These are phyloP conservation scores for Capronia coronata DNA, from an alignment of 2,329 filamentous ascomycete species.

Conservation along the genomic window DNA sequence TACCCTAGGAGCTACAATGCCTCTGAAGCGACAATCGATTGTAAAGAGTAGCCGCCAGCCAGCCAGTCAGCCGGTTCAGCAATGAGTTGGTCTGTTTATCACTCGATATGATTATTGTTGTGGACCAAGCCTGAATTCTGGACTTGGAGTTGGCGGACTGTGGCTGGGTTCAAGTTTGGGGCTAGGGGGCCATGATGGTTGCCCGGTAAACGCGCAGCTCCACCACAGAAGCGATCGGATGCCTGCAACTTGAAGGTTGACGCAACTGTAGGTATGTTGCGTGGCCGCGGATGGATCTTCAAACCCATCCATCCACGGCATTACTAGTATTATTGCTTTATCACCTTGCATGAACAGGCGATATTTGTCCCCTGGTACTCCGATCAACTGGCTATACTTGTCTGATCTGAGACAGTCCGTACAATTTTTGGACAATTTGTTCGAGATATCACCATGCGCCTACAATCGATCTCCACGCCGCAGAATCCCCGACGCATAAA, in stretches of 20 bases:
- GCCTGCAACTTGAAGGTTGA: conserved; percentile 5
- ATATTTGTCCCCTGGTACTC: neutral
- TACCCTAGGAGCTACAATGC: too few relatives aligned
- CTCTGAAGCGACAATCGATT: neutral
- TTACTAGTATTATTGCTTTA: neutral
- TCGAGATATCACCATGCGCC: neutral
- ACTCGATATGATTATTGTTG: neutral
- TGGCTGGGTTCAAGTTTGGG: neutral
- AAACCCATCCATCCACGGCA: conserved; percentile 2
- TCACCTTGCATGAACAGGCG: conserved; percentile 11
- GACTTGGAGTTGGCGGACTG: neutral
- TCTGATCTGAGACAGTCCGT: neutral
- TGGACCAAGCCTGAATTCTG: neutral
- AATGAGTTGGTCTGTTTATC: too few relatives aligned
- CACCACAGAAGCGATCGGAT: neutral
- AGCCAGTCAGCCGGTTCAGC: too few relatives aligned
- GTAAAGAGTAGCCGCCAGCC: neutral
- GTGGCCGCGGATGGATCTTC: neutral
- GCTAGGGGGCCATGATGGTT: neutral
- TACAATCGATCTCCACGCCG: neutral
- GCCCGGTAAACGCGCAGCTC: neutral
- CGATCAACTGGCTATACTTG: neutral
- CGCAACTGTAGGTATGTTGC: neutral
- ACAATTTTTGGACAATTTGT: neutral
- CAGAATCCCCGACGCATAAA: conserved; percentile 1